Evolutionary conservation across 1,139 yeast genomes (phyloP), one percentile per base, ranked within the genome.

Genomic region (Candida neerlandica): DNA sequence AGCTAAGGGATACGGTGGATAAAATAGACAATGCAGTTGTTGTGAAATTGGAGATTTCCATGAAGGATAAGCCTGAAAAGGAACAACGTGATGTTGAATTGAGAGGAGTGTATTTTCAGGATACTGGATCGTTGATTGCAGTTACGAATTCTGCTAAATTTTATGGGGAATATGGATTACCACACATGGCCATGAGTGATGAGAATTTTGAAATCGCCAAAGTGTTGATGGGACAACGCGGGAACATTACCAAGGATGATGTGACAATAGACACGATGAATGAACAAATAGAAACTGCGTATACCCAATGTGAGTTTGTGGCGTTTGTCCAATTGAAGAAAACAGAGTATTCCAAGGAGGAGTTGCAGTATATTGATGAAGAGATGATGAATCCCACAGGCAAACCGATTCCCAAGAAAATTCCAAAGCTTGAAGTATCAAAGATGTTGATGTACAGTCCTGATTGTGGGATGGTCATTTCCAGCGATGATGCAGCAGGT

Each of bases 391-490:
- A 77, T 55, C 97, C 97, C 0, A 64, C 79, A 33, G 97, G 97
- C 1, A 72, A 86, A 51, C 97, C 97, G 1, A 77, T 85, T 14
- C 76, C 80, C 5, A 52, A 62, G 0, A 53, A 59, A 5, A 63
- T 85, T 1, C 97, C 97, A 0, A 62, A 67, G 1, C 58, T 92
- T 15, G 70, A 69, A 33, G 61, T 90, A 11, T 65, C 77, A 6
- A 68, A 77, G 9, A 89, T 86, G 5, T 55, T 89, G 21, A 54
- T 89, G 16, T 91, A 88, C 60, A 89, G 97, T 0, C 97, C 97
- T 0, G 96, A 92, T 62, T 92, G 98, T 70, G 96, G 92, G 0
- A 63, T 86, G 2, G 65, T 78, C 0, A 55, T 89, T 10, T 64
- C 71, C 3, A 50, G 56, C 2, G 42, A 56, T 2, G 42, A 38